phyloP scores from a whole-genome alignment of 2,329 filamentous ascomycete genomes.

The Talaromyces rugulosus region DNA sequence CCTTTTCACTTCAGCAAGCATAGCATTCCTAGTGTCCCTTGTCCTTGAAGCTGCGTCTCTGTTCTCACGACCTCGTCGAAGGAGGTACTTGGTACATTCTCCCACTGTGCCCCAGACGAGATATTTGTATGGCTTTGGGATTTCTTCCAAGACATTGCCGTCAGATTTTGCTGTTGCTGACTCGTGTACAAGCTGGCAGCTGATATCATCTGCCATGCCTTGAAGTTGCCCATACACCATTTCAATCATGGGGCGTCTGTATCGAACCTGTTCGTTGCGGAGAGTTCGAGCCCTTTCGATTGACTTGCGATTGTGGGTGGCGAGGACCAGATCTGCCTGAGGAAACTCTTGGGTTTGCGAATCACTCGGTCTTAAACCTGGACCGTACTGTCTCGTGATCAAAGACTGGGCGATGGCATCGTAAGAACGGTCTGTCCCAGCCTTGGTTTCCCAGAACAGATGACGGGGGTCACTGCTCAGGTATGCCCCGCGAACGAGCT shows the following conservation, averaged over 20 bases:
- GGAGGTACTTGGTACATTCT: conserved; percentile 76
- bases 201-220: conserved; percentile 59
- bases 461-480: conserved; percentile 64
- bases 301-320: conserved; percentile 74
- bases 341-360: conserved; percentile 46
- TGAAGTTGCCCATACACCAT: conserved; percentile 54
- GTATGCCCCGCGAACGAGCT: conserved; percentile 72
- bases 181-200: conserved; percentile 46
- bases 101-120: conserved; percentile 53
- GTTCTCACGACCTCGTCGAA: conserved; percentile 54
- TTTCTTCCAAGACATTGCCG: conserved; percentile 23
- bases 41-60: conserved; percentile 53
- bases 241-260: conserved; percentile 39
- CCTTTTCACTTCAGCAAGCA: conserved; percentile 48
- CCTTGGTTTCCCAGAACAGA: conserved; percentile 66
- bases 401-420: conserved; percentile 65
- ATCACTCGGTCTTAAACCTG: conserved; percentile 42
- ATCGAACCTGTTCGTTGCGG: conserved; percentile 41
- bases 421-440: conserved; percentile 66
- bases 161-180: conserved; percentile 30
- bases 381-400: conserved; percentile 57
- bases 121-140: conserved; percentile 51
- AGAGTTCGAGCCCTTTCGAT: conserved; percentile 53
- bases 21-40: conserved; percentile 47
- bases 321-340: conserved; percentile 62